These are phyloP conservation scores for Leccinum longicurvipes DNA, from an alignment of 768 basidiomycete genomes.

Conservation along the genomic window DNA sequence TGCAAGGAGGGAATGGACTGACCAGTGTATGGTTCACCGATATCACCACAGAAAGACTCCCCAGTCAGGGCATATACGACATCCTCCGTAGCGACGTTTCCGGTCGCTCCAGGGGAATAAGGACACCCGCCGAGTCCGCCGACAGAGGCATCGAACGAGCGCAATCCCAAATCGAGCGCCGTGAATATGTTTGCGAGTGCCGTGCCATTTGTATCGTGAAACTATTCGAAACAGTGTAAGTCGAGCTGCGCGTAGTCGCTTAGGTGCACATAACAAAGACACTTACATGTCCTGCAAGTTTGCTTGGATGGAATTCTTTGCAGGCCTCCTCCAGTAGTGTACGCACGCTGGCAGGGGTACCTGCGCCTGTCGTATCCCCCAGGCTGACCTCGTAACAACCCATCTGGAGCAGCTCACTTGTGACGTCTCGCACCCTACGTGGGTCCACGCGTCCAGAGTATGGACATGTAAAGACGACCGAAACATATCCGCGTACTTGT, in stretches of 20 bases:
- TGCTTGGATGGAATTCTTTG: slow-evolving; percentile 54
- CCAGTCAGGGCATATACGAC: slow-evolving; percentile 77
- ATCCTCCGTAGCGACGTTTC: slow-evolving; percentile 93
- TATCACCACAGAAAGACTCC: slow-evolving; percentile 53
- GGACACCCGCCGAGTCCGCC: slow-evolving; percentile 95
- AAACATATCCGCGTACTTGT: slow-evolving; percentile 81
- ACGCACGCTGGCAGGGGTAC: slow-evolving; percentile 65
- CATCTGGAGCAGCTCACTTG: slow-evolving; percentile 75
- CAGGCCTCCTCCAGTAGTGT: slow-evolving; percentile 70
- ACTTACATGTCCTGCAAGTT: slow-evolving; percentile 59
- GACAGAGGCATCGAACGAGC: slow-evolving; percentile 79
- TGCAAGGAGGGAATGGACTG: not conserved
- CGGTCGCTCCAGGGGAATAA: slow-evolving; percentile 93
- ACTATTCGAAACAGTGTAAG: slow-evolving; percentile 40
- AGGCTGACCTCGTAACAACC: slow-evolving; percentile 93
- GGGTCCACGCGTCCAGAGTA: slow-evolving; percentile 78
- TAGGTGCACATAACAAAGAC: slow-evolving; percentile 36
- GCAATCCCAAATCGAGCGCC: slow-evolving; percentile 69
- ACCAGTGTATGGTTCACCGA: slow-evolving; percentile 33
- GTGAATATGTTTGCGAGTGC: slow-evolving; percentile 74
- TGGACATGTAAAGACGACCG: slow-evolving; percentile 80
- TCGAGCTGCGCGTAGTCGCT: rapidly evolving
- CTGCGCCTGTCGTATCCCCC: slow-evolving; percentile 90
- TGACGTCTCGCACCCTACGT: slow-evolving; percentile 60
- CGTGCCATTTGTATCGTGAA: slow-evolving; percentile 89